Conservation (phyloP, 2,329 filamentous ascomycete species). For the Alternaria solani region DNA sequence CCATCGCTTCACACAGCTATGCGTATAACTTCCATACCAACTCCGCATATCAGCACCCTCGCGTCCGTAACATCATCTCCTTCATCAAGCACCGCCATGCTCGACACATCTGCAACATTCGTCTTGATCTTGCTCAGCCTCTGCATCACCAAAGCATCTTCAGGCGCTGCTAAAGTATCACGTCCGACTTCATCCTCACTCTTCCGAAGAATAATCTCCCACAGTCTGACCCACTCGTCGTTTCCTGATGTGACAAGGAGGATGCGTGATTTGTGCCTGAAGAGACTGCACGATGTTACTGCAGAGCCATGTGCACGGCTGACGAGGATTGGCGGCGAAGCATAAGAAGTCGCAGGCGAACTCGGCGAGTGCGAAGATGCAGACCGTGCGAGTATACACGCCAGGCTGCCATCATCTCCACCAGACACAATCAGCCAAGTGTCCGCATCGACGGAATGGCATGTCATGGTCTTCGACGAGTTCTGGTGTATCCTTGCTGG, state of each 20-base stretch:
- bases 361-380: not conserved
- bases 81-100: slow-evolving; percentile 54
- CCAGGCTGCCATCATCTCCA: slow-evolving; percentile 87
- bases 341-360: slow-evolving; percentile 29
- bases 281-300: slow-evolving; percentile 64
- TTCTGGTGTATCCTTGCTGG: slow-evolving; percentile 73
- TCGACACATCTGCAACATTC: slow-evolving; percentile 64
- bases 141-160: slow-evolving; percentile 40
- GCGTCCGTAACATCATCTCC: slow-evolving; percentile 5
- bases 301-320: slow-evolving; percentile 74
- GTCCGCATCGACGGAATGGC: slow-evolving; percentile 41
- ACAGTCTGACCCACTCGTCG: slow-evolving; percentile 60
- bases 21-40: slow-evolving; percentile 46
- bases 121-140: slow-evolving; percentile 51
- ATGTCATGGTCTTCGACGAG: slow-evolving; percentile 70
- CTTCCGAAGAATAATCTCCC: slow-evolving; percentile 46
- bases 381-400: slow-evolving; percentile 47
- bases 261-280: slow-evolving; percentile 28
- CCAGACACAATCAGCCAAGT: slow-evolving; percentile 71
- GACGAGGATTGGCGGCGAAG: slow-evolving; percentile 52
- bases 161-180: not conserved
- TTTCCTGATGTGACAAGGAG: slow-evolving; percentile 52
- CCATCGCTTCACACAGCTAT: slow-evolving; percentile 14
- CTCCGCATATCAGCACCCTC: slow-evolving; percentile 43
- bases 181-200: not conserved